Conservation (phyloP, 371 early-diverging fungal genomes). For the Mortierella sp. region DNA sequence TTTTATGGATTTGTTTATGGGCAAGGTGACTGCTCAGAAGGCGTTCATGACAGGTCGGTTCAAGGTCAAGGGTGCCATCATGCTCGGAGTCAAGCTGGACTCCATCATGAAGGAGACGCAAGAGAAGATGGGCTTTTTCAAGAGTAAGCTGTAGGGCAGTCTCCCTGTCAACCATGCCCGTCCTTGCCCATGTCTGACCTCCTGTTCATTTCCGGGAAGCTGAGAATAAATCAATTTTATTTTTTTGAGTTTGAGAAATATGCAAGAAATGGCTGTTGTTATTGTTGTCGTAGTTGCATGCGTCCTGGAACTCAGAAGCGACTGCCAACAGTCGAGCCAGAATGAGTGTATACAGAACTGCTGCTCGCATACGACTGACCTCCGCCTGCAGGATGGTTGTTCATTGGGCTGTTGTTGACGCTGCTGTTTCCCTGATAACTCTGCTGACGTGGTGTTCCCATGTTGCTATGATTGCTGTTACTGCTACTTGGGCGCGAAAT, state of each 20-base stretch:
- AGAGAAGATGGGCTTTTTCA: conserved; percentile 56
- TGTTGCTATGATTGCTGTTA: conserved; percentile 28
- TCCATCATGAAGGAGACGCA: conserved; percentile 59
- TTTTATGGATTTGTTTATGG: conserved; percentile 87
- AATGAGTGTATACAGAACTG: conserved; percentile 43
- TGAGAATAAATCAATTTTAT: conserved; percentile 2
- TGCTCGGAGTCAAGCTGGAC: conserved; percentile 79
- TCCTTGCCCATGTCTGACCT: background rate
- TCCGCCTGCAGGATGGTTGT: background rate
- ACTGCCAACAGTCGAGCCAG: conserved; percentile 30
- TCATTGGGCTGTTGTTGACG: conserved; percentile 20
- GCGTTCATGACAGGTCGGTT: conserved; percentile 90
- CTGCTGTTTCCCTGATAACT: conserved; percentile 14
- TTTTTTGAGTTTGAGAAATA: background rate
- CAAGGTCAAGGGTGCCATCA: conserved; percentile 90
- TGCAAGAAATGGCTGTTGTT: background rate
- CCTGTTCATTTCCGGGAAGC: background rate
- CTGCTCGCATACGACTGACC: conserved; percentile 43
- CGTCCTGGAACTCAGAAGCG: conserved; percentile 25
- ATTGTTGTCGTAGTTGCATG: background rate
- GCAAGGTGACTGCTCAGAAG: conserved; percentile 85
- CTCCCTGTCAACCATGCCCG: background rate
- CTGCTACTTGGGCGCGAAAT: conserved; percentile 49
- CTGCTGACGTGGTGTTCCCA: conserved; percentile 15
- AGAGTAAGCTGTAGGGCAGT: conserved; percentile 35